Base-by-base conservation (phyloP, 2,329 filamentous ascomycete species). In the Trichophyton rubrum region DNA sequence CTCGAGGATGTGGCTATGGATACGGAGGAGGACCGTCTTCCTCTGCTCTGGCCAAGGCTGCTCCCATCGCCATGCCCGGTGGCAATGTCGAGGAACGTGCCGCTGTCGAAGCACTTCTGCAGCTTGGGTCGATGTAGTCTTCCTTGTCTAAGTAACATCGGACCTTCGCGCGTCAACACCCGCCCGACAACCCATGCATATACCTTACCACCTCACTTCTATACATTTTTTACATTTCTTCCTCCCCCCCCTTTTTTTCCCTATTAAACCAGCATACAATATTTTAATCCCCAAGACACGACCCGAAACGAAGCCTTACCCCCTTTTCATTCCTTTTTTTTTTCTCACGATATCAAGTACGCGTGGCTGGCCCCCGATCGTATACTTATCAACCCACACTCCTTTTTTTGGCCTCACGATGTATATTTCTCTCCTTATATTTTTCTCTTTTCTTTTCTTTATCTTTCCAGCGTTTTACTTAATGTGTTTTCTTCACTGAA, bases 71-170 rank as follows among this genome's bases (percentile, higher is more conserved):
- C 30, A 68, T 73, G 49, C 70, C 69, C 13, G 71, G 69, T 65
- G 65, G 73, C 62, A 62, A 66, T 61, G 65, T 67, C 51, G 73
- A 78, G 66, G 77, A 79, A 69, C 72, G 76, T 63, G 75, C 75
- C 58, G 77, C 77, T 30, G 74, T 78, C 61, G 77, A 78, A 66
- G 77, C 77, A 58, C 73, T 79, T 61, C 68, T 79, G 64, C 73
- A 73, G 63, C 68, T 79, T 66, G 76, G 77, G 62, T 77, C 76
- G 55, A 77, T 78, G 73, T 79, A 72, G 75, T 64, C 27, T 20
- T 2, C 27, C 17, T 67, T 61, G 64, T 24, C 22, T 3, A 24
- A 24, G 2, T 3, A 24, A 24, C 64, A 66, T 27, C 24, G 24
- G 24, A 24, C 47, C 13, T 33, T 30, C 30, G 11, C 5, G 3